Percentiles rank a stretch among this genome's conserved stretches.
Evolutionary conservation across 2,329 filamentous ascomycete genomes (phyloP).

Genomic region (Calonectria hongkongensis): DNA sequence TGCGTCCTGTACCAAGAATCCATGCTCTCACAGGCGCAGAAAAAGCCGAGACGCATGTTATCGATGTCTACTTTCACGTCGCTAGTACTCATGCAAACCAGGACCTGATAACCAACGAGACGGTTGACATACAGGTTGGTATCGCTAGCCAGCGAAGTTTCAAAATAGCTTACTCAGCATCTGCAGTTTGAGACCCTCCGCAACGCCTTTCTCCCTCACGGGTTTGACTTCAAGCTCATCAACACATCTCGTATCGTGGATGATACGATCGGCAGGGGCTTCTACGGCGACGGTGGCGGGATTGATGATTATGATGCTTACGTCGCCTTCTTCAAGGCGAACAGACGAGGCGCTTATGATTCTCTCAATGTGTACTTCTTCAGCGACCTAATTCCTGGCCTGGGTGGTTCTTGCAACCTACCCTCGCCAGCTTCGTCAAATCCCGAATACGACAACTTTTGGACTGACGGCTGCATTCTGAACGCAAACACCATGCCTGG

Average conservation of each 20-base stretch:
- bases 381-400: conserved; percentile 28
- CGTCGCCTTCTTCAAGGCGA: conserved; percentile 34
- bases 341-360: conserved; percentile 29
- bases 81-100: conserved; percentile 6
- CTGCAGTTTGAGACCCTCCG: conserved; percentile 1
- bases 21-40: neutral
- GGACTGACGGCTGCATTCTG: conserved; percentile 36
- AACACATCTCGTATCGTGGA: conserved; percentile 5
- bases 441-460: conserved; percentile 32
- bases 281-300: conserved; percentile 21
- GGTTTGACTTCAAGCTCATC: conserved; percentile 12
- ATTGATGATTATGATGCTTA: conserved; percentile 34
- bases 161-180: neutral
- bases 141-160: neutral
- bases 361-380: conserved; percentile 38
- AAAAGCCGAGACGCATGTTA: neutral
- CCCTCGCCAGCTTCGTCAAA: conserved; percentile 25
- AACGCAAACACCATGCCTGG: conserved; percentile 38
- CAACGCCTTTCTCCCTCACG: conserved; percentile 1
- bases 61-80: conserved; percentile 15
- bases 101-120: conserved; percentile 1
- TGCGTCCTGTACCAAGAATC: neutral
- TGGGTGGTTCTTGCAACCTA: conserved; percentile 34
- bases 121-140: conserved; percentile 2
- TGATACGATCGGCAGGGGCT: conserved; percentile 17